Base-by-base conservation (phyloP, 805 yeast genomes). In the Kockiozyma suomiensis region DNA sequence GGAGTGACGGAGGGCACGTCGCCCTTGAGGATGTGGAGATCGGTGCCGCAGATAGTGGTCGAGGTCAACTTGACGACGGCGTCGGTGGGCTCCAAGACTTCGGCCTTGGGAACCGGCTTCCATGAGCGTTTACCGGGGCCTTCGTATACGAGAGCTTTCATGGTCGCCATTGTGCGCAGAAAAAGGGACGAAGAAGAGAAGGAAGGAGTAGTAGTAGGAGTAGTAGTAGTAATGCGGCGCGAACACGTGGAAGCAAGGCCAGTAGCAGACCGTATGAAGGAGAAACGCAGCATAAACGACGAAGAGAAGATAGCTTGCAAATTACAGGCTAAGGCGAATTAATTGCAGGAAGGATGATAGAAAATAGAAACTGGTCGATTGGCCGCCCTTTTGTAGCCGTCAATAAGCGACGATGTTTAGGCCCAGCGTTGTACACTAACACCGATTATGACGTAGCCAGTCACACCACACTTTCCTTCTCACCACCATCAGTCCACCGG, bases 1-100 rank as follows among this genome's bases (percentile, higher is more conserved):
- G 56, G 66, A 63, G 32, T 75, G 75, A 3, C 78, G 75, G 47
- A 70, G 67, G 58, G 55, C 8, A 64, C 54, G 28, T 81, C 75
- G 54, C 79, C 84, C 19, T 84, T 69, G 66, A 81, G 81, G 47
- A 79, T 75, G 70, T 82, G 85, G 56, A 81, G 73, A 65, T 82
- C 85, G 1, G 84, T 78, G 1, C 85, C 85, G 70, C 85, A 82
- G 40, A 82, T 70, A 6, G 83, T 83, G 2, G 82, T 77, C 58
- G 74, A 78, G 51, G 74, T 74, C 37, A 79, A 79, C 64, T 78
- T 79, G 58, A 82, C 72, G 35, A 82, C 72, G 2, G 77, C 84
- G 65, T 82, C 85, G 1, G 73, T 72, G 6, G 64, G 43, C 19
- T 40, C 54, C 47, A 47, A 37, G 48, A 66, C 48, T 19, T 26